Conservation (phyloP, 2,329 filamentous ascomycete species). For the Coniochaeta sp. region DNA sequence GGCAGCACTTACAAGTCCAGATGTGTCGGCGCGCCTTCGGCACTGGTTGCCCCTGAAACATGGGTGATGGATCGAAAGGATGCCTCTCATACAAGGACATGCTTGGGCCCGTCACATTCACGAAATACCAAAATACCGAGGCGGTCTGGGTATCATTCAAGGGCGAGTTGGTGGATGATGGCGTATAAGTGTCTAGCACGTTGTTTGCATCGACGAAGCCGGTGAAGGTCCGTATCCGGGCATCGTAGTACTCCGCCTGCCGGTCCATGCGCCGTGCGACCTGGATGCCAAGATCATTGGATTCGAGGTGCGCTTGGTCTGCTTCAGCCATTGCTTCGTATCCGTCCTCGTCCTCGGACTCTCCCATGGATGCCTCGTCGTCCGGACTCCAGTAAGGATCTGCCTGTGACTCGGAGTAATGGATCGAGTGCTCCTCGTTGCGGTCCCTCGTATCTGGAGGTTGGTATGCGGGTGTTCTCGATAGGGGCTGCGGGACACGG, state of each 20-base stretch:
- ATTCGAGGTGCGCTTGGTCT: slow-evolving; percentile 24
- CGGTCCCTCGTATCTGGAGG: background rate
- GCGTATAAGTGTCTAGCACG: slow-evolving; percentile 58
- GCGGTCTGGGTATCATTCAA: slow-evolving; percentile 75
- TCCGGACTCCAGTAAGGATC: slow-evolving; percentile 44
- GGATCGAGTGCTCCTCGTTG: background rate
- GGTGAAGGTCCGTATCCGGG: slow-evolving; percentile 41
- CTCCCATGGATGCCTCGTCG: slow-evolving; percentile 56
- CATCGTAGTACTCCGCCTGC: slow-evolving; percentile 33
- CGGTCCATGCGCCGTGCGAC: slow-evolving; percentile 28
- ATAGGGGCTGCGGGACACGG: background rate
- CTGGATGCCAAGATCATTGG: slow-evolving; percentile 32
- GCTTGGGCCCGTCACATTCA: slow-evolving; percentile 78
- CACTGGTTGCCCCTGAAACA: slow-evolving; percentile 55
- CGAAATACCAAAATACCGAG: slow-evolving; percentile 83
- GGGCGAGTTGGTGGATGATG: slow-evolving; percentile 60
- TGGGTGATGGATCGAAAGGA: slow-evolving; percentile 62
- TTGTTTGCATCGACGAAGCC: slow-evolving; percentile 37
- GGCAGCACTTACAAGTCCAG: slow-evolving; percentile 48
- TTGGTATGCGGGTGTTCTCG: background rate
- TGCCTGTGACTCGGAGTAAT: slow-evolving; percentile 14
- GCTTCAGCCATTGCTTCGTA: slow-evolving; percentile 25
- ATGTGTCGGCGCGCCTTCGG: slow-evolving; percentile 58
- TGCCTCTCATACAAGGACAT: slow-evolving; percentile 85
- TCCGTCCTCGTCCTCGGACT: slow-evolving; percentile 54